These are phyloP conservation scores for Mortierella sp. DNA, from an alignment of 371 early-diverging fungal genomes.

Conservation along the genomic window DNA sequence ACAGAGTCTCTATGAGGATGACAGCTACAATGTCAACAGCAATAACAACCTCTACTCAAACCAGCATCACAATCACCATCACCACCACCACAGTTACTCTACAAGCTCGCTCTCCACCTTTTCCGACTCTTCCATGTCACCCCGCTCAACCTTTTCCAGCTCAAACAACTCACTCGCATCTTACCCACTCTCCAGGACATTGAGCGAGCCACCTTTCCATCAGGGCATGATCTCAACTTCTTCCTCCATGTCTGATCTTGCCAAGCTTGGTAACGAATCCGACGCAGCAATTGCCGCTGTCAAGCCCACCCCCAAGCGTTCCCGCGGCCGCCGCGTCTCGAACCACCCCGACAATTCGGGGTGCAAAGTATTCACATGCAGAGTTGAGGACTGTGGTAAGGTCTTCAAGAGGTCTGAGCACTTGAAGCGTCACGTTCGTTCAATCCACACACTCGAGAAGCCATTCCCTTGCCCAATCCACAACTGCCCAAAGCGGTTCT, in stretches of 20 bases:
- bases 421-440: conserved; percentile 83
- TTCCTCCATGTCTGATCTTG: conserved; percentile 27
- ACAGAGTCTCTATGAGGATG: conserved; percentile 26
- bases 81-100: conserved; percentile 44
- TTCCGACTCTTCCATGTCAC: conserved; percentile 48
- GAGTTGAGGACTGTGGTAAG: conserved; percentile 73
- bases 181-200: conserved; percentile 39
- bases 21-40: conserved; percentile 19
- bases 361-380: conserved; percentile 65
- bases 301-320: conserved; percentile 59
- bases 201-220: conserved; percentile 46
- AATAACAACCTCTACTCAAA: conserved; percentile 19
- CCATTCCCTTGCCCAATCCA: conserved; percentile 76
- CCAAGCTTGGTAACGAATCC: conserved; percentile 6
- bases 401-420: conserved; percentile 89
- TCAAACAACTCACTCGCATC: conserved; percentile 27
- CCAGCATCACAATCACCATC: conserved; percentile 21
- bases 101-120: conserved; percentile 42
- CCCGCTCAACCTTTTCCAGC: conserved; percentile 38
- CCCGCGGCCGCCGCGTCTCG: conserved; percentile 70
- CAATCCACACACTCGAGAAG: conserved; percentile 69
- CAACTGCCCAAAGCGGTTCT: conserved; percentile 85
- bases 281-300: neutral
- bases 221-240: conserved; percentile 17
- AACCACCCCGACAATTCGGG: conserved; percentile 61